Evolutionary conservation across 345 rosid species (phyloP), one percentile per base, ranked within the genome.

Genomic region (Euclidium syriacum): DNA sequence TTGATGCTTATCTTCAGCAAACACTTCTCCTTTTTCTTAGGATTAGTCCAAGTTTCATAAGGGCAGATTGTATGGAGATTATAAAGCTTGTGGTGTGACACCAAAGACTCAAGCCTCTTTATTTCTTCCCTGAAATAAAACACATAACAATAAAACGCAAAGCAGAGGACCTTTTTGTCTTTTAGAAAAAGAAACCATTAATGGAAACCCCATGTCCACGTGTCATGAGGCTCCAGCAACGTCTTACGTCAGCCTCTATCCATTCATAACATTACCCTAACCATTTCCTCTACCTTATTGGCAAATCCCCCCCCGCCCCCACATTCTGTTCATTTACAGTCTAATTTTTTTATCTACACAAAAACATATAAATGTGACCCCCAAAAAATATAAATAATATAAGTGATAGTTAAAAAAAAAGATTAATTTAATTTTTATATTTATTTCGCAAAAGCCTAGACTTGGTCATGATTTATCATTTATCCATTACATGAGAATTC

Each of bases 191-290:
- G 12, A 15, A 23, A 34, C 53, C 39, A 60, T 1, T 4, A 26
- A 10, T 26, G 36, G 36, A 19, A 47, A 22, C 4, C 2, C 5
- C 0, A 12, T 18, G 18, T 5, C 35, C 62, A 65, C 70, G 67
- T 65, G 72, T 50, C 43, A 15, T 29, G 42, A 24, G 48, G 56
- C 41, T 73, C 72, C 80, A 51, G 67, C 75, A 14, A 35, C 39
- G 27, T 56, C 78, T 68, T 11, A 62, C 80, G 76, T 75, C 82
- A 68, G 70, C 70, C 27, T 75, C 63, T 75, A 77, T 77, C 76
- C 80, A 70, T 61, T 29, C 73, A 18, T 22, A 17, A 14, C 71
- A n/a, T n/a, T n/a, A n/a, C n/a, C n/a, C n/a, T n/a, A n/a, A n/a
- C n/a, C n/a, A n/a, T n/a, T n/a, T n/a, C n/a, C n/a, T n/a, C n/a